phyloP scores from a whole-genome alignment of 495 filamentous ascomycete genomes.

The Eremomyces bilateralis region DNA sequence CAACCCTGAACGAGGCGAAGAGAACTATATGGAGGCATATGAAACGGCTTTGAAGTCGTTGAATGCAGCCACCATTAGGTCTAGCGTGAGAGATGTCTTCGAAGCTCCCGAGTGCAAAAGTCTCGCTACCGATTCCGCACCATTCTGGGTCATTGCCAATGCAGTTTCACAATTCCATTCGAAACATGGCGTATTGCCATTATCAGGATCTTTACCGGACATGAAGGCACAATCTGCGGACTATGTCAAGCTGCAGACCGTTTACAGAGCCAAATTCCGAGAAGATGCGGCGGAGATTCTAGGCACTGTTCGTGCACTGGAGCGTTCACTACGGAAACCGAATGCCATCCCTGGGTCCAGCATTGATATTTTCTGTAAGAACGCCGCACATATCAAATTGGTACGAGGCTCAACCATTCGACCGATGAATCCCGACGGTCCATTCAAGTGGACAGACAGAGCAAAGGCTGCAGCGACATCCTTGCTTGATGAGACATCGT shows the following conservation, averaged over 20 bases:
- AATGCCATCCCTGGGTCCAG: conserved; percentile 41
- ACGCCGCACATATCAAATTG: conserved; percentile 79
- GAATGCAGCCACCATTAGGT: conserved; percentile 38
- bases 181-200: conserved; percentile 47
- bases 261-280: conserved; percentile 81
- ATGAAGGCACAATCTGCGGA: conserved; percentile 94
- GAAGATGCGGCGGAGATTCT: conserved; percentile 61
- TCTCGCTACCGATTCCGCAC: conserved; percentile 1
- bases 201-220: conserved; percentile 78
- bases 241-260: conserved; percentile 78
- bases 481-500: conserved; percentile 28
- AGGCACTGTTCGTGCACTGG: conserved; percentile 37
- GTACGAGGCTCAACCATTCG: conserved; percentile 41
- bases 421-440: conserved; percentile 18
- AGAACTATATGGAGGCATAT: conserved; percentile 90
- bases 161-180: conserved; percentile 57
- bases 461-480: conserved; percentile 15
- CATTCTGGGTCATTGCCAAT: conserved; percentile 80
- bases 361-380: conserved; percentile 88
- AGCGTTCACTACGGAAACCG: conserved; percentile 25
- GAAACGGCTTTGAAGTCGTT: conserved; percentile 73
- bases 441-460: conserved; percentile 15
- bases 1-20: conserved; percentile 74
- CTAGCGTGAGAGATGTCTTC: conserved; percentile 56
- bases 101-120: conserved; percentile 34